These are phyloP conservation scores for Exophiala viscosa DNA, from an alignment of 2,329 filamentous ascomycete species.

Conservation along the genomic window DNA sequence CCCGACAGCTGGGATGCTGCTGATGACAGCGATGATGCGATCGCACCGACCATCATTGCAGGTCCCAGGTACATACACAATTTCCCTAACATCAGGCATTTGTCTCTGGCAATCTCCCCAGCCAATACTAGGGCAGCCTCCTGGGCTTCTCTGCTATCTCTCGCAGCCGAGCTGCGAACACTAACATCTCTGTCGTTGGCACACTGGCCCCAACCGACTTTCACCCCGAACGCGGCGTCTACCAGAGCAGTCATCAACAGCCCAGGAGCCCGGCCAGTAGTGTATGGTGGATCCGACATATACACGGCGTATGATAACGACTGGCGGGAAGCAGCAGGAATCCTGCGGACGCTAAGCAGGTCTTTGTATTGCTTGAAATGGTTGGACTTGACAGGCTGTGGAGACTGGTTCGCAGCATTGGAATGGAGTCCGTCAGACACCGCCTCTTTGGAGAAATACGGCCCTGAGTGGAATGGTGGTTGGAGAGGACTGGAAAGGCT, in stretches of 20 bases:
- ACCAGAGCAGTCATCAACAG: slow-evolving; percentile 15
- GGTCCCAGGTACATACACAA: slow-evolving; percentile 14
- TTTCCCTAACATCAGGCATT: slow-evolving; percentile 54
- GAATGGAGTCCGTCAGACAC: slow-evolving; percentile 34
- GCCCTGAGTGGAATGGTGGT: slow-evolving; percentile 45
- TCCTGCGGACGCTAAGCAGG: slow-evolving; percentile 54
- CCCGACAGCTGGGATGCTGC: slow-evolving; percentile 43
- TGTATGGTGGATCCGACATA: slow-evolving; percentile 50
- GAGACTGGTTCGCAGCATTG: slow-evolving; percentile 53
- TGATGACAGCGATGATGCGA: slow-evolving; percentile 13
- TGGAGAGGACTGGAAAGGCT: slow-evolving; percentile 46
- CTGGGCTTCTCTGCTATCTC: slow-evolving; percentile 54
- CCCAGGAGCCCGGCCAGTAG: slow-evolving; percentile 30
- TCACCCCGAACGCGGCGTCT: slow-evolving; percentile 51
- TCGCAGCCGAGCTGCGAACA: slow-evolving; percentile 53
- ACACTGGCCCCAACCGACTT: slow-evolving; percentile 57
- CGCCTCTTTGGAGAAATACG: slow-evolving; percentile 21
- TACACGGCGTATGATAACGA: slow-evolving; percentile 54
- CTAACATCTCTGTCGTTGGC: slow-evolving; percentile 61
- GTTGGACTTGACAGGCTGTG: slow-evolving; percentile 61
- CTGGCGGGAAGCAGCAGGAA: slow-evolving; percentile 53
- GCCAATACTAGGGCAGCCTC: slow-evolving; percentile 37
- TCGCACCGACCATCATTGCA: background rate
- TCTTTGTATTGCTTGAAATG: slow-evolving; percentile 58
- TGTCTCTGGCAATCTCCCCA: slow-evolving; percentile 56